These are phyloP conservation scores for Nicotiana benthamiana DNA, from an alignment of 257 asterid genomes.

Conservation along the genomic window DNA sequence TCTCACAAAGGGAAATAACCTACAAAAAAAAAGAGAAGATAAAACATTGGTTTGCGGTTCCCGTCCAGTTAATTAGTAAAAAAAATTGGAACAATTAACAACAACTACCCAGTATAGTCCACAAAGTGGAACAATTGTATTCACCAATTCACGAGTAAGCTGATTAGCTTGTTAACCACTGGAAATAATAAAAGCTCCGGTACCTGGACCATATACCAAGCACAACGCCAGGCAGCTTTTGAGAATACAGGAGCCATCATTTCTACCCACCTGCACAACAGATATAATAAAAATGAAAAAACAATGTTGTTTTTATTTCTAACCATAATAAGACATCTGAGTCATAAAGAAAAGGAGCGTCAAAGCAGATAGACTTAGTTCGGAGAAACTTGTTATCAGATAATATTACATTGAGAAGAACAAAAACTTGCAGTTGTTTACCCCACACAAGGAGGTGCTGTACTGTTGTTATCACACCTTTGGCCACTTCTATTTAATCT, in stretches of 20 bases:
- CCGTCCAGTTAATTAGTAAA: background rate
- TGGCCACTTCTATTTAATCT: constrained; percentile 39
- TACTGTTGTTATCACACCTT: constrained; percentile 54
- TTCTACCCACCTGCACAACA: constrained; percentile 75
- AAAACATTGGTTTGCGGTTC: background rate
- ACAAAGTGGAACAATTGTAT: background rate
- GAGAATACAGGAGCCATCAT: constrained; percentile 99
- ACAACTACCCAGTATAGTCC: no score
- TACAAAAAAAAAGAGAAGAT: no score
- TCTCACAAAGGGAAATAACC: no score
- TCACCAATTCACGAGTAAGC: background rate
- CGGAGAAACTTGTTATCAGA: background rate
- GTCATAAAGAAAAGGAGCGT: background rate
- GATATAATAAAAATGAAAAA: background rate
- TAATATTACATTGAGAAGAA: background rate
- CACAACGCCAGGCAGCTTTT: constrained; percentile 86
- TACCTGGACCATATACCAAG: constrained; percentile 90
- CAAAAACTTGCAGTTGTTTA: constrained; percentile 21
- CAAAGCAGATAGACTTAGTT: background rate
- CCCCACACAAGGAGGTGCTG: constrained; percentile 88
- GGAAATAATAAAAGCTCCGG: background rate
- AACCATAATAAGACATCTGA: background rate
- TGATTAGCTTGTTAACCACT: background rate
- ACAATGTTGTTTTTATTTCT: background rate
- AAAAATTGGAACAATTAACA: no score